Percentiles rank a stretch among this genome's conserved stretches.
Conservation (phyloP, 352 stramenopile species). For the Phytophthora lateralis region DNA sequence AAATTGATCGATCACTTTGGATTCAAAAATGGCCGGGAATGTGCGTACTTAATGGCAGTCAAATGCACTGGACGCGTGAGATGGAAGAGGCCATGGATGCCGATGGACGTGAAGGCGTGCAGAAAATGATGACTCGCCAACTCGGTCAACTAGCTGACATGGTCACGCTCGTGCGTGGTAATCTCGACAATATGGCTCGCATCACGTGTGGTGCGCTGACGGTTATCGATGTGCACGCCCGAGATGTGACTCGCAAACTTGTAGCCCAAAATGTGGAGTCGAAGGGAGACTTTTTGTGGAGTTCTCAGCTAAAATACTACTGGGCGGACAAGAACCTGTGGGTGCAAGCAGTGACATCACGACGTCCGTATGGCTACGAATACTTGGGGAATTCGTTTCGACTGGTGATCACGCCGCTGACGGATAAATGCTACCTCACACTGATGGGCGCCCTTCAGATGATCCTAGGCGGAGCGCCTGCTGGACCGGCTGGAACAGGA, state of each 20-base stretch:
- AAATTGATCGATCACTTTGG: constrained; percentile 87
- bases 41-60: constrained; percentile 91
- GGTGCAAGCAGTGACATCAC: constrained; percentile 90
- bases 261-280: constrained; percentile 89
- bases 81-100: constrained; percentile 89
- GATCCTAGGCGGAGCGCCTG: constrained; percentile 93
- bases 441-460: constrained; percentile 96
- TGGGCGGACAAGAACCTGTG: constrained; percentile 90
- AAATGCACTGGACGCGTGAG: constrained; percentile 94
- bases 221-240: constrained; percentile 96
- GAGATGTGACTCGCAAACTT: constrained; percentile 94
- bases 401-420: constrained; percentile 96
- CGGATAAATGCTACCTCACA: constrained; percentile 96
- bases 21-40: constrained; percentile 93
- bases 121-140: constrained; percentile 81
- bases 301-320: constrained; percentile 92
- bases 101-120: constrained; percentile 75
- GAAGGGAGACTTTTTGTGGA: constrained; percentile 90
- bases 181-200: constrained; percentile 86
- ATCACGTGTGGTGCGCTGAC: constrained; percentile 92
- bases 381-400: constrained; percentile 97
- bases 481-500: constrained; percentile 92
- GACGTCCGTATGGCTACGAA: constrained; percentile 94
- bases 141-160: constrained; percentile 93
- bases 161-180: constrained; percentile 91